Conservation (phyloP, 2,329 filamentous ascomycete genomes). For the Aspergillus sp. region DNA sequence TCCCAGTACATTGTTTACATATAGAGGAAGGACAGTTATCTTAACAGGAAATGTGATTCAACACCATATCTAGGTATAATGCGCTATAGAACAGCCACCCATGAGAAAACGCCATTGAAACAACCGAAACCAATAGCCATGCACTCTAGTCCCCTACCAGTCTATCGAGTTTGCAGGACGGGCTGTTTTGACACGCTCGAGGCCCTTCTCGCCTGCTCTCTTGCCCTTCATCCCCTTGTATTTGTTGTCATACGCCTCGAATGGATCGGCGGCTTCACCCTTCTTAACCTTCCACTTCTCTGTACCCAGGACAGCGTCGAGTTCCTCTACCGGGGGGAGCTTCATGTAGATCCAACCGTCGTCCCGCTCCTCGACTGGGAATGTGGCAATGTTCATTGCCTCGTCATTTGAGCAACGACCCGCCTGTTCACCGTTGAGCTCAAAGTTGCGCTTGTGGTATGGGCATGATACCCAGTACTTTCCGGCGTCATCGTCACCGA, state of each 20-base stretch:
- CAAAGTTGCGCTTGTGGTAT: constrained; percentile 87
- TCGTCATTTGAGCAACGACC: constrained; percentile 77
- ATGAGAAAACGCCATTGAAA: constrained; percentile 8
- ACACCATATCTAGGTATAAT: constrained; percentile 12
- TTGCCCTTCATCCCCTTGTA: constrained; percentile 60
- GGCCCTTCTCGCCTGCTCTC: constrained; percentile 44
- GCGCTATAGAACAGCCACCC: constrained; percentile 8
- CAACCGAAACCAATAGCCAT: neutral
- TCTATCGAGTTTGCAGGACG: constrained; percentile 37
- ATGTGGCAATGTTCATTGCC: constrained; percentile 78
- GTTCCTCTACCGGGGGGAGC: constrained; percentile 77
- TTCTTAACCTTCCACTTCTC: constrained; percentile 77
- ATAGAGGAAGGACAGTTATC: neutral
- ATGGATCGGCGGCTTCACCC: constrained; percentile 65
- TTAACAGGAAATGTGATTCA: neutral
- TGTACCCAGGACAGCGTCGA: constrained; percentile 79
- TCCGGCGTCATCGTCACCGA: constrained; percentile 65
- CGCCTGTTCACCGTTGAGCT: constrained; percentile 67
- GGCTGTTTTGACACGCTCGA: constrained; percentile 15
- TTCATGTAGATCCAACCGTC: constrained; percentile 81
- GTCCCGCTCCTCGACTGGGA: constrained; percentile 72
- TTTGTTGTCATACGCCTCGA: constrained; percentile 61
- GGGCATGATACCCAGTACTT: constrained; percentile 88
- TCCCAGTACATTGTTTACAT: neutral
- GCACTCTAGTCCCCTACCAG: constrained; percentile 31